phyloP scores from a whole-genome alignment of 1,139 yeast species.

The Blastobotrys aristatus region DNA sequence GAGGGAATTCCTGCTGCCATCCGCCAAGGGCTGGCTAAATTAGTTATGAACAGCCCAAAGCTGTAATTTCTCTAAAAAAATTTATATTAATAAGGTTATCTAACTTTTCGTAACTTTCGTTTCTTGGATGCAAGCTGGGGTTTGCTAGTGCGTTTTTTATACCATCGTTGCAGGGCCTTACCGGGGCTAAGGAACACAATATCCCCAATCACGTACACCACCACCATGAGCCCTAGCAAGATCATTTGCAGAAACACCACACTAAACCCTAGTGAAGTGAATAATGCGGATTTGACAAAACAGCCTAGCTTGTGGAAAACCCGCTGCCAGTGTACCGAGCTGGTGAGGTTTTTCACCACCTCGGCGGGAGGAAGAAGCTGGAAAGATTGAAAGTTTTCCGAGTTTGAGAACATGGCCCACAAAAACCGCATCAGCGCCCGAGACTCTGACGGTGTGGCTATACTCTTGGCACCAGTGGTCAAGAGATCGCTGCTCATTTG shows the following conservation, averaged over 20 bases:
- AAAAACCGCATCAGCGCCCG: conserved; percentile 20
- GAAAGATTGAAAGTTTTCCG: conserved; percentile 20
- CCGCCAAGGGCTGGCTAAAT: conserved; percentile 20
- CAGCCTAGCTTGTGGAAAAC: conserved; percentile 5
- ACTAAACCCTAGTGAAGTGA: conserved; percentile 22
- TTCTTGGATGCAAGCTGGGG: background rate
- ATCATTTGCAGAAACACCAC: conserved; percentile 25
- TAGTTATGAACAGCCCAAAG: conserved; percentile 12
- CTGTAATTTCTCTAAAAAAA: too few relatives aligned
- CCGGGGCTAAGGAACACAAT: conserved; percentile 19
- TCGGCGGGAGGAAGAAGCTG: conserved; percentile 25
- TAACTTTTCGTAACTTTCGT: background rate
- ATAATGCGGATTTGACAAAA: conserved; percentile 14
- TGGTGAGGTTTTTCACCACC: conserved; percentile 20
- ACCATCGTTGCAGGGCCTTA: background rate
- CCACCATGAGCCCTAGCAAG: conserved; percentile 28
- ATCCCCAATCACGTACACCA: conserved; percentile 29
- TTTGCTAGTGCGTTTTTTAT: background rate
- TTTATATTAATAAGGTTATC: too few relatives aligned
- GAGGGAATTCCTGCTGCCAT: conserved; percentile 23
- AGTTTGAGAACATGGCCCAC: conserved; percentile 26
- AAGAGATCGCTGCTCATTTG: conserved; percentile 28
- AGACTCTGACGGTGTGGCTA: conserved; percentile 16
- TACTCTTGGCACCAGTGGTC: conserved; percentile 15
- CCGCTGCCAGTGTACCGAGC: conserved; percentile 14